Percentiles rank a stretch among this genome's conserved stretches.
Conservation (phyloP, 306 rosid species). For the Castanea mollissima region DNA sequence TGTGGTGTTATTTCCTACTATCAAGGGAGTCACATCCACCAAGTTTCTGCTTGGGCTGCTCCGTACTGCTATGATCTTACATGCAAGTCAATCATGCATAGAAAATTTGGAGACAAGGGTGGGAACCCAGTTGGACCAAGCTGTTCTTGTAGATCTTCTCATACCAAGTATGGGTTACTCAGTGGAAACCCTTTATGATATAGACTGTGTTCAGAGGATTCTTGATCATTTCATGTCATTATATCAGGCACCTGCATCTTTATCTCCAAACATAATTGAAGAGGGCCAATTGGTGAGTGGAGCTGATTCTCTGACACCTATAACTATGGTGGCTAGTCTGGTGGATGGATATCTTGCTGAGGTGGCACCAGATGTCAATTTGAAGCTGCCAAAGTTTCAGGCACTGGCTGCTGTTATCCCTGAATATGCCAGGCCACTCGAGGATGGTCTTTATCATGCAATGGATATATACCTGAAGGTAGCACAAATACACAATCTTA, state of each 20-base stretch:
- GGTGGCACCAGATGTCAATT: conserved; percentile 82
- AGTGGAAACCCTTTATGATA: conserved; percentile 75
- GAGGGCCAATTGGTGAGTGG: conserved; percentile 43
- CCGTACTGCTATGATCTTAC: conserved; percentile 63
- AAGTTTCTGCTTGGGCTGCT: conserved; percentile 63
- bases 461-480: conserved; percentile 88
- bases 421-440: conserved; percentile 72
- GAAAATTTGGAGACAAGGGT: conserved; percentile 78
- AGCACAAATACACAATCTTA: conserved; percentile 12
- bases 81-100: conserved; percentile 62
- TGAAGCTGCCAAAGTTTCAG: conserved; percentile 74
- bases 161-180: conserved; percentile 75
- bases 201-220: conserved; percentile 77
- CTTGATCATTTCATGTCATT: conserved; percentile 64
- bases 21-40: conserved; percentile 54
- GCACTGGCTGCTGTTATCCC: conserved; percentile 79
- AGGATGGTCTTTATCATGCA: conserved; percentile 81
- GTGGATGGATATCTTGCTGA: conserved; percentile 80
- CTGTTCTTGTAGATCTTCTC: conserved; percentile 61
- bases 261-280: conserved; percentile 58
- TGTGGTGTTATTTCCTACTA: conserved; percentile 56
- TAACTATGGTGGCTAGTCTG: conserved; percentile 69
- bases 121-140: conserved; percentile 75
- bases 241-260: conserved; percentile 30
- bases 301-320: conserved; percentile 46